Evolutionary conservation across 441 rosid genomes (phyloP), one percentile per base, ranked within the genome.

Genomic region (Pelargonium cotyledonis): DNA sequence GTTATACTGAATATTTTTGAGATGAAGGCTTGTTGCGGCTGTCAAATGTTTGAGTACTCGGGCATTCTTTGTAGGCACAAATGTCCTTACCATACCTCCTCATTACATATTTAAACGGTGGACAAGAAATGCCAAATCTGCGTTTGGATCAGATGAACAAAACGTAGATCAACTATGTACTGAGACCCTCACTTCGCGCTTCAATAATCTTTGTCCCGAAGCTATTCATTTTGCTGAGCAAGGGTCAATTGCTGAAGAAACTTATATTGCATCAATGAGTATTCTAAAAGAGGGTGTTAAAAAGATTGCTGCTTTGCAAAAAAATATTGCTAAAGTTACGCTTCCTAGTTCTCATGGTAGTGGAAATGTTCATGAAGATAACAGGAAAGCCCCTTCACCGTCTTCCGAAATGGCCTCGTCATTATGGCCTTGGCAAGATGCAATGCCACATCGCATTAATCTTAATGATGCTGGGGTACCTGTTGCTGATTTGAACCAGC

Each of bases 21-120:
- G 70, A 73, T 85, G 82, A 79, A 76, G 66, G 85, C 89, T 51
- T 76, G 77, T 74, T 86, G 93, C 76, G 83, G 90, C 70, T 88
- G 93, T 73, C 90, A 82, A 73, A 86, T 86, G 90, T 86, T 86
- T 79, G 93, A 88, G 77, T 88, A 82, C 68, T 80, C 80, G 1
- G 93, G 93, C 58, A 65, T 88, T 65, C 84, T 88, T 6, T 88
- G 94, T 74, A 76, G 88, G 65, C 94, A 83, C 91, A 53, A 88
- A 88, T 82, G 85, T 88, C 67, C 85, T 83, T 61, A 85, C 82
- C 55, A 85, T 88, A 77, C 94, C 94, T 44, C 57, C 82, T n/a
- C 87, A 81, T 47, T 88, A 85, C 66, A 77, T 88, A 69, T 74
- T 86, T 71, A 82, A 81, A 68, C 77, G 93, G 21, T 88, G 93